Base-by-base conservation (phyloP, 2,329 filamentous ascomycete species). In the Aureobasidium sp. region DNA sequence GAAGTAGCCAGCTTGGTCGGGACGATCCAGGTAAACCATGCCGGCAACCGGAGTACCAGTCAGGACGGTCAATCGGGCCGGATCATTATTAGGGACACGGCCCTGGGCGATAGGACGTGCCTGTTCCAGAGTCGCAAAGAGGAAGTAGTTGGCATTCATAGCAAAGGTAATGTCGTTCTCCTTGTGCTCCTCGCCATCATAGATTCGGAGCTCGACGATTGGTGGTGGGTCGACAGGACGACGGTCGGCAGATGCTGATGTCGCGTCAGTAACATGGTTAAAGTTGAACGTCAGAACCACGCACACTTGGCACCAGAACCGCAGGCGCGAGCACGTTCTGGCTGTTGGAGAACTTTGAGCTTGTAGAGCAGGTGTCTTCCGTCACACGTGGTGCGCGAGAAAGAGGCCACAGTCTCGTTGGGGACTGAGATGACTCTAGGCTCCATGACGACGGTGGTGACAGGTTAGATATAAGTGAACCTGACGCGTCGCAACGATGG, bases 61-160 rank as follows among this genome's bases (percentile, higher is more conserved):
- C 68, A 99, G 79, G 27, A 97, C 92, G 0, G 94, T 89, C 47
- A 88, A 87, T 63, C 86, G 87, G 55, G 85, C 84, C 12, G 88
- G 84, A 22, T 70, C 67, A n/a, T 85, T 79, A n/a, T 86, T 79
- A 14, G 86, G 84, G 49, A 90, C 85, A 67, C 91, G 88, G 56
- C 89, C 89, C 63, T 91, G 88, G 20, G 91, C 91, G 64, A 97
- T 88, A 34, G 86, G 84, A 41, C 92, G 89, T 31, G 91, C 89
- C 68, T 90, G 87, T 72, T 97, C 91, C 63, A 99, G 82, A 6
- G 91, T 97, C 57, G 92, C 90, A 70, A 91, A 97, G 44, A 97
- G 86, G 77, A 99, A 97, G 83, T 97, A 97, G 76, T 96, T 96
- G 72, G 92, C 92, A 72, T 96, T 93, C 79, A 97, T 96, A 63